These are phyloP conservation scores for Lycium ferocissimum DNA, from an alignment of 257 asterid genomes.

Conservation along the genomic window DNA sequence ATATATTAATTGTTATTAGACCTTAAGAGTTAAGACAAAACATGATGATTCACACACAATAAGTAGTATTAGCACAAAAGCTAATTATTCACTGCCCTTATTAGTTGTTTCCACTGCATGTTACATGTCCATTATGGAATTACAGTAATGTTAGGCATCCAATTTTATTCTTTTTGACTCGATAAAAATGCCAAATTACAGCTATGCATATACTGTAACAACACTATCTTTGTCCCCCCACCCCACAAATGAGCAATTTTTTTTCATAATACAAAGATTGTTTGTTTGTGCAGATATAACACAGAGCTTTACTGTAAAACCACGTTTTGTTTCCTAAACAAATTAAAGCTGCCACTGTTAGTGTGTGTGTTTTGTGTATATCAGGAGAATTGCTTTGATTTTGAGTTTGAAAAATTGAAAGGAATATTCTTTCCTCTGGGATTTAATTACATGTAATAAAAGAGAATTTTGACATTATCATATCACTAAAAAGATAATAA, in stretches of 20 bases:
- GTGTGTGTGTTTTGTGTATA: neutral
- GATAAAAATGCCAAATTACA: slow-evolving; percentile 32
- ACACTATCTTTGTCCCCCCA: slow-evolving; percentile 20
- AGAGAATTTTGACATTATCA: too few relatives aligned
- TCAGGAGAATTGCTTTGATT: neutral
- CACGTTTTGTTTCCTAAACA: slow-evolving; percentile 51
- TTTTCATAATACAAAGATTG: slow-evolving; percentile 26
- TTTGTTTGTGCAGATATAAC: slow-evolving; percentile 17
- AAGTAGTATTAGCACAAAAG: slow-evolving; percentile 13
- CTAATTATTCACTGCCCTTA: neutral
- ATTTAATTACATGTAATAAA: neutral
- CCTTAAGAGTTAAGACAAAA: slow-evolving; percentile 41
- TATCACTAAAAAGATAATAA: too few relatives aligned
- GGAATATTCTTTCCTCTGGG: neutral
- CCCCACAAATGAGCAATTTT: slow-evolving; percentile 28
- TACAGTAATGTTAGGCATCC: slow-evolving; percentile 24
- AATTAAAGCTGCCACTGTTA: slow-evolving; percentile 9
- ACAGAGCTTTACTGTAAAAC: slow-evolving; percentile 40
- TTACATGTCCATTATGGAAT: slow-evolving; percentile 38
- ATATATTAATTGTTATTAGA: slow-evolving; percentile 1
- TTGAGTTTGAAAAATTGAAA: neutral
- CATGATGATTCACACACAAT: slow-evolving; percentile 30
- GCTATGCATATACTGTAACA: slow-evolving; percentile 34
- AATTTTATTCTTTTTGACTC: neutral
- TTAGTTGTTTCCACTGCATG: slow-evolving; percentile 28